A percentile compares a stretch with the other conserved stretches of the same genome.
Conservation (phyloP, 2,329 filamentous ascomycete species). For the Didymosphaeria variabile region DNA sequence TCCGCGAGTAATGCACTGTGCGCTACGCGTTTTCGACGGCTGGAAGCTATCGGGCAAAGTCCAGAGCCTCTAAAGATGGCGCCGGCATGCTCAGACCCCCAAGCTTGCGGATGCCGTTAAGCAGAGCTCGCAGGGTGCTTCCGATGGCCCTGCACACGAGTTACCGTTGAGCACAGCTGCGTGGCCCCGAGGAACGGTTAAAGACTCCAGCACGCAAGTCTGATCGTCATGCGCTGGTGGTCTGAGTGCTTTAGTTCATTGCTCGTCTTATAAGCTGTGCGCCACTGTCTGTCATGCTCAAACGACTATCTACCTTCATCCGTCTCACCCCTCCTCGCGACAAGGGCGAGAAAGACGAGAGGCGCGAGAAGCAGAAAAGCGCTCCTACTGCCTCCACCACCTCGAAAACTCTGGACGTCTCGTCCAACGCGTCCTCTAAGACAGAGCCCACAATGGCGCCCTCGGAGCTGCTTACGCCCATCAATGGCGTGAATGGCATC, state of each 20-base stretch:
- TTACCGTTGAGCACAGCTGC: slow-evolving; percentile 1
- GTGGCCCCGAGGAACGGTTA: slow-evolving; percentile 37
- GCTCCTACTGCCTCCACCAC: not conserved
- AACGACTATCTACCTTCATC: slow-evolving; percentile 13
- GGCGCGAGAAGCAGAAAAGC: slow-evolving; percentile 4
- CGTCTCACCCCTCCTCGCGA: slow-evolving; percentile 9
- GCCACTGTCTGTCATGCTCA: slow-evolving; percentile 14
- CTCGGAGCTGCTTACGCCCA: slow-evolving; percentile 38
- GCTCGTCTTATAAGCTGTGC: slow-evolving; percentile 18
- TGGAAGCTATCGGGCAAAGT: slow-evolving; percentile 19
- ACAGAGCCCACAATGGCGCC: slow-evolving; percentile 33
- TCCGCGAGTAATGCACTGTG: not conserved
- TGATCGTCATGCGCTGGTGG: slow-evolving; percentile 30
- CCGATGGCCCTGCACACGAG: slow-evolving; percentile 15
- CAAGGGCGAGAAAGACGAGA: slow-evolving; percentile 6
- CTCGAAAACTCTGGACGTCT: not conserved
- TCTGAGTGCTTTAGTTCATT: slow-evolving; percentile 20
- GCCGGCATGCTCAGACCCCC: not conserved
- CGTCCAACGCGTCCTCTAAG: not conserved
- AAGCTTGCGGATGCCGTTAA: slow-evolving; percentile 27
- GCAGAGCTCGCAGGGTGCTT: slow-evolving; percentile 25
- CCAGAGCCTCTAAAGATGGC: slow-evolving; percentile 11
- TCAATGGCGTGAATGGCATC: slow-evolving; percentile 41
- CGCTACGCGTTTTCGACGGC: slow-evolving; percentile 21
- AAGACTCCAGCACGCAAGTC: slow-evolving; percentile 32